A percentile compares a stretch with the other conserved stretches of the same genome.
Conservation (phyloP, 129 eudicot species). For the Flaveria sonorensis region DNA sequence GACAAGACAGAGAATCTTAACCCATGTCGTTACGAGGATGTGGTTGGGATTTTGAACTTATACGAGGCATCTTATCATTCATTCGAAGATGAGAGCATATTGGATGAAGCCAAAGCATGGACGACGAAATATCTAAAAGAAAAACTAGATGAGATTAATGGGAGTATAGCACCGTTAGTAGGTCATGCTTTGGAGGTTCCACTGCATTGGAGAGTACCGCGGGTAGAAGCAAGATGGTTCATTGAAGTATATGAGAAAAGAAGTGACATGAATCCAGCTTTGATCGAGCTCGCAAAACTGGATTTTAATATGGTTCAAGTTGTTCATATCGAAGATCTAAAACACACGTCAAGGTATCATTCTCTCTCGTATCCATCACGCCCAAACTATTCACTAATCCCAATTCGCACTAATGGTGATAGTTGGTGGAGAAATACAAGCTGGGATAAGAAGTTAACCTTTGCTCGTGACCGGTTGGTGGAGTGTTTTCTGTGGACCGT, state of each 20-base stretch:
- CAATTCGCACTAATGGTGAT: neutral
- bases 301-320: constrained; percentile 34
- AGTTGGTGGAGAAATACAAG: constrained; percentile 47
- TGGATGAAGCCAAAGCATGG: constrained; percentile 28
- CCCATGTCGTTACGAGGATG: neutral
- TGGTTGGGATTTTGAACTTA: constrained; percentile 24
- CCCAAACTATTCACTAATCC: neutral
- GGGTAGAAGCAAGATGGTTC: constrained; percentile 34
- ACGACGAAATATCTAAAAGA: constrained; percentile 16
- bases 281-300: constrained; percentile 30
- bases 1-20: constrained; percentile 1
- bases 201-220: constrained; percentile 34
- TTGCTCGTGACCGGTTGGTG: constrained; percentile 46
- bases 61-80: constrained; percentile 39
- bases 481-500: constrained; percentile 43
- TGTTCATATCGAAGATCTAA: constrained; percentile 31
- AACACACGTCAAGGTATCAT: constrained; percentile 35
- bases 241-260: constrained; percentile 12
- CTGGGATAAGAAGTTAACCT: constrained; percentile 35
- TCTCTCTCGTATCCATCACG: neutral
- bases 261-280: constrained; percentile 2
- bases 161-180: constrained; percentile 16
- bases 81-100: constrained; percentile 24
- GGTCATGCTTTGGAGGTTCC: constrained; percentile 35
- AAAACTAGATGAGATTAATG: neutral